Conservation (phyloP, 495 filamentous ascomycete genomes). For the Amphirosellinia nigrospora region DNA sequence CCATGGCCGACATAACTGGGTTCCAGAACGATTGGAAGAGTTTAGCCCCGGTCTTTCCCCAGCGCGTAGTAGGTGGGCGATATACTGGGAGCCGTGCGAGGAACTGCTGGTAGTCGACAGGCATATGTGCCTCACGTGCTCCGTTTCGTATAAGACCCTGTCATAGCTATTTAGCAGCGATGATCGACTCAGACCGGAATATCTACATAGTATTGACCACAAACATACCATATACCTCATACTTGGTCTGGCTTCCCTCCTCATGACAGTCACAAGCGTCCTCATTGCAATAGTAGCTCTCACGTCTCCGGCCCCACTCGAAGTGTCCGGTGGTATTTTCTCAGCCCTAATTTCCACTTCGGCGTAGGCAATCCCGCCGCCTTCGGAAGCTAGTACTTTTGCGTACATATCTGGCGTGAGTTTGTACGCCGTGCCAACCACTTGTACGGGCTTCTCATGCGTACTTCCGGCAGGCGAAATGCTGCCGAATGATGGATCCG, state of each 20-base stretch:
- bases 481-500: conserved; percentile 20
- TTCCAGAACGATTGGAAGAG: conserved; percentile 12
- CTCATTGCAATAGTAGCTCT: not conserved
- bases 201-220: not conserved
- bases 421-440: conserved; percentile 19
- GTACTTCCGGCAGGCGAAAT: not conserved
- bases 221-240: conserved; percentile 16
- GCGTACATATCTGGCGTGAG: conserved; percentile 23
- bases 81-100: conserved; percentile 8
- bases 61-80: not conserved
- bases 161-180: not conserved
- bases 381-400: conserved; percentile 22
- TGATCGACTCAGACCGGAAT: not conserved
- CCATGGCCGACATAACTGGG: conserved; percentile 9
- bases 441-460: not conserved
- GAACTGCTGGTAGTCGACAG: conserved; percentile 7
- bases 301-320: not conserved
- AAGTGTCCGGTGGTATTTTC: not conserved
- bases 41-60: not conserved
- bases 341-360: conserved; percentile 21
- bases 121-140: conserved; percentile 5
- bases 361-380: conserved; percentile 17
- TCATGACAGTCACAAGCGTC: conserved; percentile 16
- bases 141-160: conserved; percentile 16
- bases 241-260: conserved; percentile 18